phyloP scores from a whole-genome alignment of 2,329 filamentous ascomycete species.

The Colletotrichum liaoningense region DNA sequence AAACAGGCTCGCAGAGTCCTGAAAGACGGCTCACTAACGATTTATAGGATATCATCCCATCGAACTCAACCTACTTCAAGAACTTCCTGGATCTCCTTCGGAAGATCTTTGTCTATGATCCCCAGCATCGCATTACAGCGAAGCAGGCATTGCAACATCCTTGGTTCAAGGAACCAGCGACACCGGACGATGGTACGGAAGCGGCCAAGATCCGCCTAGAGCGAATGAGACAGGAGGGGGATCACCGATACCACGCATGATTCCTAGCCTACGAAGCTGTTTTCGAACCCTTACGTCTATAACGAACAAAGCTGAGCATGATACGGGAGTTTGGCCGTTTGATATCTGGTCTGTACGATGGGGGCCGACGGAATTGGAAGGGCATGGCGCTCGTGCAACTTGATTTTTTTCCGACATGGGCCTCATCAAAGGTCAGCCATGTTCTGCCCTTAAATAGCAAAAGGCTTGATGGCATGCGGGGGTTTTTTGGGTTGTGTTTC shows the following conservation, averaged over 20 bases:
- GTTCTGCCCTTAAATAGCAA: conserved; percentile 12
- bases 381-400: conserved; percentile 35
- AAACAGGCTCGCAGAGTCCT: background rate
- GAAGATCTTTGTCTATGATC: conserved; percentile 78
- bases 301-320: conserved; percentile 37
- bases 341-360: conserved; percentile 37
- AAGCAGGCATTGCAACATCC: conserved; percentile 74
- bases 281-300: conserved; percentile 35
- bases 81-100: conserved; percentile 73
- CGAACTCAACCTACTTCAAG: conserved; percentile 67
- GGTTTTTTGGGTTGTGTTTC: conserved; percentile 19
- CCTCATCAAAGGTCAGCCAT: conserved; percentile 10
- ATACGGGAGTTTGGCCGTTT: conserved; percentile 37
- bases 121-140: conserved; percentile 72
- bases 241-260: conserved; percentile 39
- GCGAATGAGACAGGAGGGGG: conserved; percentile 57
- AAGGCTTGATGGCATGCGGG: conserved; percentile 25
- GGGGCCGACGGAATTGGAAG: conserved; percentile 8
- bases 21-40: conserved; percentile 35
- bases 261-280: conserved; percentile 22
- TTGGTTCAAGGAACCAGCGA: conserved; percentile 74
- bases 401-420: conserved; percentile 25
- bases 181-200: conserved; percentile 75
- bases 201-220: conserved; percentile 72
- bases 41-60: conserved; percentile 72